Evolutionary conservation across 2,329 filamentous ascomycete species (phyloP).

Genomic region (Ceratocystis papillata): DNA sequence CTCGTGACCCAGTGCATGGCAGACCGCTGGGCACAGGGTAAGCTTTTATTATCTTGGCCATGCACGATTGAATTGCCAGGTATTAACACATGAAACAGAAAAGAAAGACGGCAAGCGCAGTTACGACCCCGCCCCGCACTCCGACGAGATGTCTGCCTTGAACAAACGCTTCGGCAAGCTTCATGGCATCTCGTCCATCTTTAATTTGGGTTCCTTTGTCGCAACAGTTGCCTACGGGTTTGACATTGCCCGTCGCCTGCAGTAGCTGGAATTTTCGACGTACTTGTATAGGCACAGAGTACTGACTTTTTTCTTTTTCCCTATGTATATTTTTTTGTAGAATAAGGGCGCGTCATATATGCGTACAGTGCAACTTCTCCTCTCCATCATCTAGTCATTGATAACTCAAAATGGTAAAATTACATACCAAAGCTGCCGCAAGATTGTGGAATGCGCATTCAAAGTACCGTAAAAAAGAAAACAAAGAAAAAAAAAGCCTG

Average conservation of each 20-base stretch:
- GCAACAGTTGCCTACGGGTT: conserved; percentile 69
- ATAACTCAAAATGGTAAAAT: no score
- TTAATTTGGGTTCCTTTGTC: conserved; percentile 63
- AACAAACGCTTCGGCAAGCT: conserved; percentile 69
- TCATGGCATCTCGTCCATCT: conserved; percentile 68
- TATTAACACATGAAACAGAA: conserved; percentile 39
- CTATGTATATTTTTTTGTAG: no score
- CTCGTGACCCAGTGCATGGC: conserved; percentile 63
- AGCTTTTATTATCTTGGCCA: conserved; percentile 27
- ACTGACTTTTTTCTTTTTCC: no score
- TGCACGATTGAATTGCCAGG: background rate
- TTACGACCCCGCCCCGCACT: conserved; percentile 68
- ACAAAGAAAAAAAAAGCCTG: no score
- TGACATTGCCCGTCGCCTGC: conserved; percentile 54
- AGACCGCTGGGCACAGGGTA: conserved; percentile 68
- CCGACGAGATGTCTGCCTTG: conserved; percentile 67
- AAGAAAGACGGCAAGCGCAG: conserved; percentile 81
- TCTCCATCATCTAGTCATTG: no score
- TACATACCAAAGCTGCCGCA: no score
- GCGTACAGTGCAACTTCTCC: no score
- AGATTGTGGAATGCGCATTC: no score
- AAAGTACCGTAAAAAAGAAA: no score
- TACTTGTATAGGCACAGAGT: no score
- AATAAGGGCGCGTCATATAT: no score
- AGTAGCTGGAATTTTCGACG: conserved; percentile 30